phyloP scores from a whole-genome alignment of 768 basidiomycete species.

The Suillus ampliporus region DNA sequence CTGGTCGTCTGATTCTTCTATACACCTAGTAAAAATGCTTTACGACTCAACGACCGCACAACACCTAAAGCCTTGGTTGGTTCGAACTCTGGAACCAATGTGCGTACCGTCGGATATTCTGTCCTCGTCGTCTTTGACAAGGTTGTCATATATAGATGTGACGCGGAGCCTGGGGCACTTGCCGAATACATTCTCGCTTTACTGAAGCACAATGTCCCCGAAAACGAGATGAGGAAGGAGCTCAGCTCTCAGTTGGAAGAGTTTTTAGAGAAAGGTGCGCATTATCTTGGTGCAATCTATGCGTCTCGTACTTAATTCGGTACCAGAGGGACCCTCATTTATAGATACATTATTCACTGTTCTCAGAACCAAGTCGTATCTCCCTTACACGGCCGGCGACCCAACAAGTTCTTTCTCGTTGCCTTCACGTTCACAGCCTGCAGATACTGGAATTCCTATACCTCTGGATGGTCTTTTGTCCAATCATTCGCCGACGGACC shows the following conservation, averaged over 20 bases:
- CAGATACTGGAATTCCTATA: constrained; percentile 79
- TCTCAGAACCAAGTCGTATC: constrained; percentile 83
- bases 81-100: constrained; percentile 91
- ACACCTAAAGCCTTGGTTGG: constrained; percentile 87
- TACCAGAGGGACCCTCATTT: constrained; percentile 71
- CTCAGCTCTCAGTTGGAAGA: constrained; percentile 81
- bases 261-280: constrained; percentile 88
- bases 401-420: constrained; percentile 40
- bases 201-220: constrained; percentile 86
- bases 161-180: constrained; percentile 93
- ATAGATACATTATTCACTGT: constrained; percentile 87
- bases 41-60: constrained; percentile 66
- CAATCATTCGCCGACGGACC: constrained; percentile 51
- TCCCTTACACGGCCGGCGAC: constrained; percentile 68
- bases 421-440: constrained; percentile 40
- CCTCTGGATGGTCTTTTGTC: constrained; percentile 70
- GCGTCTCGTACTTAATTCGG: constrained; percentile 17
- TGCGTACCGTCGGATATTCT: constrained; percentile 41
- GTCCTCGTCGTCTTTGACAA: constrained; percentile 3
- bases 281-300: background rate
- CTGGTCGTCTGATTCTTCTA: constrained; percentile 14
- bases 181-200: constrained; percentile 95
- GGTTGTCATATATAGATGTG: constrained; percentile 68
- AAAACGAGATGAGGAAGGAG: constrained; percentile 82
- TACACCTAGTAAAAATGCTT: constrained; percentile 52